Percentiles rank a stretch among this genome's conserved stretches.
phyloP scores from a whole-genome alignment of 2,329 filamentous ascomycete species.

The Talaromyces sp. region DNA sequence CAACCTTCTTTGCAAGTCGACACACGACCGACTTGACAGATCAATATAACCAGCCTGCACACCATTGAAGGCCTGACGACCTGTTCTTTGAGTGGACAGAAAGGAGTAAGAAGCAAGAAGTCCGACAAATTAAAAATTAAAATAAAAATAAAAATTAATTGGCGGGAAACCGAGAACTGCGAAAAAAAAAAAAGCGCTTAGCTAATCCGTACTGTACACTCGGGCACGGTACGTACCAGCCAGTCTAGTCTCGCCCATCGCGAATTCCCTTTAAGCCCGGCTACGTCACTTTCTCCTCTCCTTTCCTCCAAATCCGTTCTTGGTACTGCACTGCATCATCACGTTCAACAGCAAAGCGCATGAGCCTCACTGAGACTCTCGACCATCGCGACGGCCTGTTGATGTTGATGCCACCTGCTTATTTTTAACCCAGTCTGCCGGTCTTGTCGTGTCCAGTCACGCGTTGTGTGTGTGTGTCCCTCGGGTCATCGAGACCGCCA shows the following conservation, averaged over 20 bases:
- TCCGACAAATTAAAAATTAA: too few species aligned
- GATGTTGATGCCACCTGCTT: constrained; percentile 6
- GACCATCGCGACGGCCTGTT: not conserved
- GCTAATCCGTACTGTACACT: not conserved
- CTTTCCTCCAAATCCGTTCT: constrained; percentile 15
- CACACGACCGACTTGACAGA: not conserved
- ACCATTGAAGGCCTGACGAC: too few species aligned
- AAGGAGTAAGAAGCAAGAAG: too few species aligned
- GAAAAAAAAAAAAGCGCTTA: not conserved
- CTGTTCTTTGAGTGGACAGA: too few species aligned
- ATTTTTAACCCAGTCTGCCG: constrained; percentile 10
- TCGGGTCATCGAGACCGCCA: constrained; percentile 14
- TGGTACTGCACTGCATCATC: constrained; percentile 12
- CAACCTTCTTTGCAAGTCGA: not conserved
- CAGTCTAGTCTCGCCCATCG: not conserved
- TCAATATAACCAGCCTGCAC: not conserved
- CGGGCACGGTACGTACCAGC: not conserved
- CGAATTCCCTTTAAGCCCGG: constrained; percentile 23
- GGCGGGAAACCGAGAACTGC: not conserved
- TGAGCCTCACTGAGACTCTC: constrained; percentile 1
- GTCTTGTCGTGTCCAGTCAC: not conserved
- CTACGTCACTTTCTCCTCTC: constrained; percentile 32
- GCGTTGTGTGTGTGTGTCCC: not conserved
- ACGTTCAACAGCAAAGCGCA: constrained; percentile 12
- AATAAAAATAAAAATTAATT: too few species aligned